Evolutionary conservation across 116 monocot genomes (phyloP).

Genomic region (Iris pallida): DNA sequence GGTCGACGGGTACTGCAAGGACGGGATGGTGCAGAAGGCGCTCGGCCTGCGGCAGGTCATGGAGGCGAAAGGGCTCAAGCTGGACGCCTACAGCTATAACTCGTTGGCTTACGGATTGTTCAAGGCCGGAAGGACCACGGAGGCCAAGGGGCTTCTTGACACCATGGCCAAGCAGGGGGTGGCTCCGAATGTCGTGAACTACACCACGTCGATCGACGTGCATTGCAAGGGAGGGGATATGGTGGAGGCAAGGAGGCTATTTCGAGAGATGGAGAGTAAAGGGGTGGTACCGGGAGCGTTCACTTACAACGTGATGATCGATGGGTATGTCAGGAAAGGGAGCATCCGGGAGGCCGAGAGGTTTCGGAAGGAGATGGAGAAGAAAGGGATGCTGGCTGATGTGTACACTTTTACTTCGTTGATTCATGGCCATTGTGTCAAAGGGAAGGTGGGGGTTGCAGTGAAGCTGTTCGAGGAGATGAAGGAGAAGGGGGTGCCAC

Average conservation of each 20-base stretch:
- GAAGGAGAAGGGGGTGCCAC: conserved; percentile 31
- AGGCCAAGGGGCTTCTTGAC: conserved; percentile 57
- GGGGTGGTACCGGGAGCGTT: conserved; percentile 42
- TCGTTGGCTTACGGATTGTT: conserved; percentile 59
- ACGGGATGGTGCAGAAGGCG: conserved; percentile 53
- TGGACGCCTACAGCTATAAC: conserved; percentile 67
- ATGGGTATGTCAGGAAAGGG: conserved; percentile 77
- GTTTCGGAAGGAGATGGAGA: conserved; percentile 77
- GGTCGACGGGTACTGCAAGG: conserved; percentile 80
- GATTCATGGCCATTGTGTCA: conserved; percentile 67
- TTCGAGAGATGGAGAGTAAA: conserved; percentile 49
- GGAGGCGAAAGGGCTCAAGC: conserved; percentile 64
- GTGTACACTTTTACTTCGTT: conserved; percentile 77
- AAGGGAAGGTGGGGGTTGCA: conserved; percentile 56
- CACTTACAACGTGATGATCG: conserved; percentile 73
- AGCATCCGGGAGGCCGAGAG: conserved; percentile 62
- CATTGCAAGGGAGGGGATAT: conserved; percentile 48
- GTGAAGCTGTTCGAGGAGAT: conserved; percentile 71
- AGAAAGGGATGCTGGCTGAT: conserved; percentile 61
- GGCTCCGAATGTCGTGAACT: conserved; percentile 47
- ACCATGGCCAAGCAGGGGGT: conserved; percentile 64
- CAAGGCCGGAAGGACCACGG: conserved; percentile 26
- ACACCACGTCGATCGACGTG: conserved; percentile 65
- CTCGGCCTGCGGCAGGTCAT: conserved; percentile 43
- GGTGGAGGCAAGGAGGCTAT: conserved; percentile 46